phyloP scores from a whole-genome alignment of 139 green algal species.

The Coccomyxa sp. region DNA sequence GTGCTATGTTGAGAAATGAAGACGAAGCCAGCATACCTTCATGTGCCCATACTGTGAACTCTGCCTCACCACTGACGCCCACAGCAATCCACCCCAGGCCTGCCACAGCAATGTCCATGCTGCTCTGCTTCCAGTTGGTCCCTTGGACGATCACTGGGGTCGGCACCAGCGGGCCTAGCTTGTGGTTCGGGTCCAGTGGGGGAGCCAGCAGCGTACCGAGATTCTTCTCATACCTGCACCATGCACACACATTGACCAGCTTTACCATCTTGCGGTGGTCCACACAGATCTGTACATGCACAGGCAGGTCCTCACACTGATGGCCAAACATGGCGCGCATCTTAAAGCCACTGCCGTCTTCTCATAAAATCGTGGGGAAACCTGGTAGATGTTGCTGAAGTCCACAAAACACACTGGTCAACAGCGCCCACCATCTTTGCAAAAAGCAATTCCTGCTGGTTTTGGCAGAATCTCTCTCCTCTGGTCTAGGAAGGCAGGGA shows the following conservation, averaged over 20 bases:
- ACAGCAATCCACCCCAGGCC: slow-evolving; percentile 91
- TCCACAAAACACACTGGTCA: too few relatives aligned
- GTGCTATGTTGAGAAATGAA: background rate
- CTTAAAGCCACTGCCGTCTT: background rate
- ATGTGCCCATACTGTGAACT: slow-evolving; percentile 76
- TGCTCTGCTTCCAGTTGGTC: slow-evolving; percentile 37
- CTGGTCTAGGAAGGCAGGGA: background rate
- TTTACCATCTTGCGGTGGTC: background rate
- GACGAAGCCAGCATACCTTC: background rate
- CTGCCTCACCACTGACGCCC: slow-evolving; percentile 62
- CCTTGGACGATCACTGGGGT: slow-evolving; percentile 49
- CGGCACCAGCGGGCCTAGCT: slow-evolving; percentile 25
- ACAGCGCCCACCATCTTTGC: background rate
- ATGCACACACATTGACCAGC: background rate
- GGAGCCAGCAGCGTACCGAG: slow-evolving; percentile 59
- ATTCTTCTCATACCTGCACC: slow-evolving; percentile 48
- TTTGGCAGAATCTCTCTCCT: background rate
- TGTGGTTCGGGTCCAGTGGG: slow-evolving; percentile 28
- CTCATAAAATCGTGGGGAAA: background rate
- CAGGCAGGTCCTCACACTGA: background rate
- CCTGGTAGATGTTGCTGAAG: background rate
- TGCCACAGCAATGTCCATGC: slow-evolving; percentile 58
- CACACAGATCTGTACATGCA: background rate
- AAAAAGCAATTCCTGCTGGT: background rate
- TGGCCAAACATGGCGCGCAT: background rate